Evolutionary conservation across 2,329 filamentous ascomycete genomes (phyloP).

Genomic region (Aspergillus sp.): DNA sequence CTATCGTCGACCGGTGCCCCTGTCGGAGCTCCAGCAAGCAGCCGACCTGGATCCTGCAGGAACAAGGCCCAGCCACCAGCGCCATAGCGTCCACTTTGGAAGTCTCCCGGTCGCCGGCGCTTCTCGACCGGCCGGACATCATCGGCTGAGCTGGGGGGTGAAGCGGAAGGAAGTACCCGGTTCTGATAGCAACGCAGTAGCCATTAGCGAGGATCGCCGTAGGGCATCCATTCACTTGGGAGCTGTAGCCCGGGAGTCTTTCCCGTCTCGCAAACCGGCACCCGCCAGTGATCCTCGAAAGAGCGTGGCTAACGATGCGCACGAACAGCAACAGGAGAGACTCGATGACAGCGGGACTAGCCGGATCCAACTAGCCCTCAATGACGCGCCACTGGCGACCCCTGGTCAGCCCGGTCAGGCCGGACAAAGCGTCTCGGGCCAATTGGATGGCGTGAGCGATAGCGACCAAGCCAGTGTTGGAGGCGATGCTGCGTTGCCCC

Average conservation of each 20-base stretch:
- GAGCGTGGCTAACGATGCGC: background rate
- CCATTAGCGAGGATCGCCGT: background rate
- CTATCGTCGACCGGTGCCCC: slow-evolving; percentile 29
- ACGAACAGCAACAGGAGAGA: background rate
- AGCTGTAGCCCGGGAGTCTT: background rate
- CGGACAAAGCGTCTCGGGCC: background rate
- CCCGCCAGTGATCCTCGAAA: background rate
- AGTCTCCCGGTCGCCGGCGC: slow-evolving; percentile 23
- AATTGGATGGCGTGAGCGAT: background rate
- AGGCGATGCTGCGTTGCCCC: background rate
- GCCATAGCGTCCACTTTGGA: slow-evolving; percentile 27
- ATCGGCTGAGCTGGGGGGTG: slow-evolving; percentile 3
- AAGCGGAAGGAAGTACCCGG: slow-evolving; percentile 11
- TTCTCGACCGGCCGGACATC: slow-evolving; percentile 11
- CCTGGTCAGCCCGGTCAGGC: background rate
- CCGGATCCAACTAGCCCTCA: slow-evolving; percentile 2
- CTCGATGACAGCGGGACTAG: background rate
- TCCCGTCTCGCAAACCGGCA: background rate
- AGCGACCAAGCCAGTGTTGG: background rate
- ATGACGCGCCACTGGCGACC: background rate
- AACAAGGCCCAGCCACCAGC: slow-evolving; percentile 11
- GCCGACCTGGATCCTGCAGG: slow-evolving; percentile 20
- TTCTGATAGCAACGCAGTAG: background rate
- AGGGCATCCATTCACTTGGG: background rate
- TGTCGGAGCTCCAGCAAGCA: slow-evolving; percentile 22